Evolutionary conservation across 768 basidiomycete species (phyloP).

Genomic region (Clitopilus hobsonii): DNA sequence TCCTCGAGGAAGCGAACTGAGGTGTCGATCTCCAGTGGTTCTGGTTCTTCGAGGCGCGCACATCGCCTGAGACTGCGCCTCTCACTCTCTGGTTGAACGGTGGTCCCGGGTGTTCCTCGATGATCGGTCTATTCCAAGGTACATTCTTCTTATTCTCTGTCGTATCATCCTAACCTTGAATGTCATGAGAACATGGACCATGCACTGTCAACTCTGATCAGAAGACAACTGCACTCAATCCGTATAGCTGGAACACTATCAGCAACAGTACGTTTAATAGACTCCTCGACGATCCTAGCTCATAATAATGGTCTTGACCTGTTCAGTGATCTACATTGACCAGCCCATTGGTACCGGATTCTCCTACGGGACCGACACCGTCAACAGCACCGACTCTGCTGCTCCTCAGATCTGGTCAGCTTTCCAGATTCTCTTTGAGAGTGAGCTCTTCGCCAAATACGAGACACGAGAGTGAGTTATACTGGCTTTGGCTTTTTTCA

Average conservation of each 20-base stretch:
- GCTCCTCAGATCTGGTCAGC: slow-evolving; percentile 57
- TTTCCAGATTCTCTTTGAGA: slow-evolving; percentile 62
- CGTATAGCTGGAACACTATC: slow-evolving; percentile 66
- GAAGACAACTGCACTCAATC: slow-evolving; percentile 48
- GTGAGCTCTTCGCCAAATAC: slow-evolving; percentile 44
- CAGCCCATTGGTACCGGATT: slow-evolving; percentile 67
- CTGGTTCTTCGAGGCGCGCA: slow-evolving; percentile 48
- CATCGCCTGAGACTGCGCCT: not conserved
- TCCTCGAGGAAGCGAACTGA: not conserved
- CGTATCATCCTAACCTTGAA: too few relatives aligned
- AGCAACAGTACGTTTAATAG: slow-evolving; percentile 58
- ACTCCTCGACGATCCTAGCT: too few relatives aligned
- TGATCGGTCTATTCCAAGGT: slow-evolving; percentile 68
- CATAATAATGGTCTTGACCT: too few relatives aligned
- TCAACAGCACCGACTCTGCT: slow-evolving; percentile 55
- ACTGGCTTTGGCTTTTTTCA: too few relatives aligned
- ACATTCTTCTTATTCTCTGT: not conserved
- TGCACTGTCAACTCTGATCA: slow-evolving; percentile 55
- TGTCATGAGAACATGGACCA: slow-evolving; percentile 69
- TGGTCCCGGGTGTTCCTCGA: slow-evolving; percentile 60
- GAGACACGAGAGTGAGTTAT: slow-evolving; percentile 45
- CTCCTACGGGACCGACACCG: slow-evolving; percentile 51
- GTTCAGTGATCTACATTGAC: slow-evolving; percentile 73
- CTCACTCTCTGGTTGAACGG: slow-evolving; percentile 43
- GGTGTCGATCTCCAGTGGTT: slow-evolving; percentile 45